These are phyloP conservation scores for Avena atlantica DNA, from an alignment of 176 grass and related monocot genomes.

Conservation along the genomic window DNA sequence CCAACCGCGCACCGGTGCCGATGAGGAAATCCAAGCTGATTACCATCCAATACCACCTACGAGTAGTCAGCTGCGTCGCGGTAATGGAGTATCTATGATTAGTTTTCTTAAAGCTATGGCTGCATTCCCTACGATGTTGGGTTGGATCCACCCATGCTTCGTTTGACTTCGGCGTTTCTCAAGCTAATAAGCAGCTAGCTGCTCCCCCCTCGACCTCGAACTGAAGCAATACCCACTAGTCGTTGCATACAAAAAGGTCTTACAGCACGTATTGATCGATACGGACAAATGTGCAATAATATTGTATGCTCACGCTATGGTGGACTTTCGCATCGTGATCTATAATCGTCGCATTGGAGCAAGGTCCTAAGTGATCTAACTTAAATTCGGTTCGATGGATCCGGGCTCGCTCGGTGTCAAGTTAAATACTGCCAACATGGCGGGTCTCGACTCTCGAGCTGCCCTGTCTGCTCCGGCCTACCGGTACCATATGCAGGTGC, in stretches of 20 bases:
- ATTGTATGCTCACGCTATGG: not conserved
- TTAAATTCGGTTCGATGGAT: not conserved
- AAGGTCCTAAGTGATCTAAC: not conserved
- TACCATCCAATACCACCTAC: no score
- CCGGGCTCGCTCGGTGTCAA: not conserved
- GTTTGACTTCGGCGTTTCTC: conserved; percentile 12
- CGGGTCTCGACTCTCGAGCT: not conserved
- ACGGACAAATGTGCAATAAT: not conserved
- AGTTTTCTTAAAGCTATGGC: not conserved
- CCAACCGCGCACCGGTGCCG: not conserved
- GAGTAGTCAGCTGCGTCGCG: no score
- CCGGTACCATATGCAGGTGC: not conserved
- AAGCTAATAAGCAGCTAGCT: not conserved
- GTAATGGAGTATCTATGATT: not conserved
- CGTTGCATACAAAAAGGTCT: not conserved
- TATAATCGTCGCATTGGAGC: not conserved
- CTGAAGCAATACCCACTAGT: not conserved
- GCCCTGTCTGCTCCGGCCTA: not conserved
- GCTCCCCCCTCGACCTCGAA: not conserved
- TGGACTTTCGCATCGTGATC: not conserved
- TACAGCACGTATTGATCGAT: not conserved
- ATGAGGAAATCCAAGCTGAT: not conserved
- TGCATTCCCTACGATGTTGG: not conserved
- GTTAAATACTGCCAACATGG: not conserved
- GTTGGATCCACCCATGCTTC: not conserved